Evolutionary conservation across 352 stramenopile genomes (phyloP).

Genomic region (Albugo candida): DNA sequence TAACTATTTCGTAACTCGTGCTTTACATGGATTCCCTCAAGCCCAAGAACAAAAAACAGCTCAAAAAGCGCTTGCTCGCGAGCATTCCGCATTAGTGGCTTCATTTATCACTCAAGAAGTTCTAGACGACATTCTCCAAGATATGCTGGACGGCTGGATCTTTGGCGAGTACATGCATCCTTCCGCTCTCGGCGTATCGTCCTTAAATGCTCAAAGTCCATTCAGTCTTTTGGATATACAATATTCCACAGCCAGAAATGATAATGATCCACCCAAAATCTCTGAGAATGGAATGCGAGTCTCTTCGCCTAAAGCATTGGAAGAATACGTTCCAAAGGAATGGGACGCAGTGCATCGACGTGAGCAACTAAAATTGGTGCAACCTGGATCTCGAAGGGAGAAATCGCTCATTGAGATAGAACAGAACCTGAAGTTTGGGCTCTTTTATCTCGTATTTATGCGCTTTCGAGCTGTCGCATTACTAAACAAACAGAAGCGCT

Average conservation of each 20-base stretch:
- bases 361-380: slow-evolving; percentile 33
- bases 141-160: slow-evolving; percentile 91
- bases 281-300: slow-evolving; percentile 16
- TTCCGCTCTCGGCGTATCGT: slow-evolving; percentile 63
- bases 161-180: slow-evolving; percentile 79
- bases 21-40: slow-evolving; percentile 81
- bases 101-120: slow-evolving; percentile 73
- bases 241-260: slow-evolving; percentile 29
- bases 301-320: slow-evolving; percentile 24
- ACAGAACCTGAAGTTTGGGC: slow-evolving; percentile 85
- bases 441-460: slow-evolving; percentile 93
- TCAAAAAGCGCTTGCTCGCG: slow-evolving; percentile 54
- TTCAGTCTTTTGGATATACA: slow-evolving; percentile 46
- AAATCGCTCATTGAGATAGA: slow-evolving; percentile 73
- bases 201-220: slow-evolving; percentile 60
- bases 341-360: slow-evolving; percentile 31
- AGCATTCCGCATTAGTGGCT: slow-evolving; percentile 78
- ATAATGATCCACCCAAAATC: slow-evolving; percentile 17
- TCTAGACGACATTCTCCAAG: slow-evolving; percentile 87
- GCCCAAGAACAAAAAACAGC: slow-evolving; percentile 67
- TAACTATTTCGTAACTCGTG: slow-evolving; percentile 74
- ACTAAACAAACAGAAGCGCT: slow-evolving; percentile 64
- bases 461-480: slow-evolving; percentile 86
- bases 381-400: slow-evolving; percentile 40
- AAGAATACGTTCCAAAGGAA: slow-evolving; percentile 68